Evolutionary conservation across 225 moss, liverwort and hornwort species (phyloP).

Genomic region (Polytrichum commune): DNA sequence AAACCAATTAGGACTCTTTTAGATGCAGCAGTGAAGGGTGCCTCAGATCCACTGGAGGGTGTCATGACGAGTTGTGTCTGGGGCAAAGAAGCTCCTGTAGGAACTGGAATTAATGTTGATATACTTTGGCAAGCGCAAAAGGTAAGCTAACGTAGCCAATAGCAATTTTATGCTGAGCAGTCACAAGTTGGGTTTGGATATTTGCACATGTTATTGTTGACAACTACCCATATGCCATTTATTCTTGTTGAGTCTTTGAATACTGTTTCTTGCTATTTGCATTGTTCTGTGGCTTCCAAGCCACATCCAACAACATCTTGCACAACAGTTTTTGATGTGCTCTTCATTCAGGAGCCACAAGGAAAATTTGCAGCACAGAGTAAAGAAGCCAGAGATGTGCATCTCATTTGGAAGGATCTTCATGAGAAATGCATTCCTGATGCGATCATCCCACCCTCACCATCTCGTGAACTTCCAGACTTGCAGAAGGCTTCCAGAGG

Average conservation of each 20-base stretch:
- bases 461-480: slow-evolving; percentile 32
- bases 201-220: no score
- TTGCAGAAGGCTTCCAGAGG: slow-evolving; percentile 11
- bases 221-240: no score
- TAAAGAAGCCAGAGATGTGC: slow-evolving; percentile 32
- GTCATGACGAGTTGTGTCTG: slow-evolving; percentile 77
- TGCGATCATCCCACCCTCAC: slow-evolving; percentile 28
- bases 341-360: slow-evolving; percentile 27
- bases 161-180: background rate
- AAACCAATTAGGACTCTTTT: slow-evolving; percentile 84
- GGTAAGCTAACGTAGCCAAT: slow-evolving; percentile 21
- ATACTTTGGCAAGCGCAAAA: slow-evolving; percentile 50
- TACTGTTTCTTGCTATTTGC: no score
- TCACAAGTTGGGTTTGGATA: background rate
- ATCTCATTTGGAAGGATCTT: slow-evolving; percentile 48
- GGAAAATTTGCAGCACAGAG: background rate
- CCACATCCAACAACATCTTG: no score
- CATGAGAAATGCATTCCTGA: slow-evolving; percentile 56
- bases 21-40: slow-evolving; percentile 79
- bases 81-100: slow-evolving; percentile 83
- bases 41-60: slow-evolving; percentile 53
- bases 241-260: no score
- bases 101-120: slow-evolving; percentile 60
- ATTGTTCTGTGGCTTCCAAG: no score
- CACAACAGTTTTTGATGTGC: no score